These are phyloP conservation scores for Trichoderma harzianum DNA, from an alignment of 2,329 filamentous ascomycete species.

Conservation along the genomic window DNA sequence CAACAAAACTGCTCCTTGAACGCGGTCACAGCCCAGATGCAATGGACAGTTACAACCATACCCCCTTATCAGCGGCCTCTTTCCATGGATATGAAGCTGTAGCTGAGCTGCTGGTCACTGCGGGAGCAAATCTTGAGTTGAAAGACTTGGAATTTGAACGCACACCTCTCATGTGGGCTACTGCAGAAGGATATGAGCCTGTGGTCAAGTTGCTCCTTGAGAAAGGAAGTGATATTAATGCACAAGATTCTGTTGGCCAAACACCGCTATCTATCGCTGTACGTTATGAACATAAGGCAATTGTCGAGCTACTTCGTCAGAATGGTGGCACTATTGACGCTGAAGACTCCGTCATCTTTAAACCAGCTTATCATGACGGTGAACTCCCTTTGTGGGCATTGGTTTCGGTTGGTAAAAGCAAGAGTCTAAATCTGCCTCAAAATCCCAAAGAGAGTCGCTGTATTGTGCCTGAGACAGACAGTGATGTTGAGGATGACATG, in stretches of 20 bases:
- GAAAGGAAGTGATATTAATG: neutral
- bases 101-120: neutral
- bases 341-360: too few relatives aligned
- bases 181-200: accelerated
- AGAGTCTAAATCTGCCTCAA: too few relatives aligned
- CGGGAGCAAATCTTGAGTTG: neutral
- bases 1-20: neutral
- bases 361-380: too few relatives aligned
- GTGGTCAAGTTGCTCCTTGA: neutral
- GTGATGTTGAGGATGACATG: too few relatives aligned
- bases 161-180: accelerated
- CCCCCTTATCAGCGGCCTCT: neutral
- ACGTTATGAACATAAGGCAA: accelerated
- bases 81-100: neutral
- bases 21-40: accelerated
- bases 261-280: neutral
- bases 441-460: too few relatives aligned
- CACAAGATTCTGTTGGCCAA: accelerated
- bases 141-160: accelerated
- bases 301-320: neutral
- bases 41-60: accelerated
- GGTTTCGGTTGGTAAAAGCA: too few relatives aligned
- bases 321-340: neutral
- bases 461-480: accelerated
- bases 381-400: too few relatives aligned